Evolutionary conservation across 2,329 filamentous ascomycete genomes (phyloP).

Genomic region (Penicillium sp.): DNA sequence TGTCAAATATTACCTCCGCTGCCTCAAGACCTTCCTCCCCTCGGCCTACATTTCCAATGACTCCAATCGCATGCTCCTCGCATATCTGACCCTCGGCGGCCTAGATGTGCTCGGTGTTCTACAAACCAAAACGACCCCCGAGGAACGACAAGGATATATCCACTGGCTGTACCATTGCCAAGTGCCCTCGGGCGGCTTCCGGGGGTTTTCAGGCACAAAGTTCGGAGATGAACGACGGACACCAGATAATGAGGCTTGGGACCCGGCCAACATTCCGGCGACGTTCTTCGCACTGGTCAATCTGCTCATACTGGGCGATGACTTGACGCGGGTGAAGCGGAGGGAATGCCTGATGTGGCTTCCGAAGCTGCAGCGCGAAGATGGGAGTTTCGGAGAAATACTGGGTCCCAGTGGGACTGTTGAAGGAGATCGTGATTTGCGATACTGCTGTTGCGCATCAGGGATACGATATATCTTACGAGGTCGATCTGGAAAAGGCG

Average conservation of each 20-base stretch:
- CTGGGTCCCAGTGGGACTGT: slow-evolving; percentile 62
- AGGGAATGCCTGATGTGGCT: slow-evolving; percentile 73
- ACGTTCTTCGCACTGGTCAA: slow-evolving; percentile 85
- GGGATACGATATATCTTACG: slow-evolving; percentile 80
- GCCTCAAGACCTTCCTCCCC: slow-evolving; percentile 78
- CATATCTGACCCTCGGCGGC: slow-evolving; percentile 84
- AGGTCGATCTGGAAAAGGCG: slow-evolving; percentile 59
- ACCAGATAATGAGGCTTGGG: slow-evolving; percentile 61
- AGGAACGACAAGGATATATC: slow-evolving; percentile 60
- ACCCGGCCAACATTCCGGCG: slow-evolving; percentile 80
- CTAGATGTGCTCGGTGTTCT: slow-evolving; percentile 76
- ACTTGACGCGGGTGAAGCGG: slow-evolving; percentile 67
- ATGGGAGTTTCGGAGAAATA: slow-evolving; percentile 91
- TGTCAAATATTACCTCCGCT: slow-evolving; percentile 90
- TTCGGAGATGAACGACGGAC: slow-evolving; percentile 51
- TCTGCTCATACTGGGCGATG: slow-evolving; percentile 67
- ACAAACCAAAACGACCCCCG: slow-evolving; percentile 54
- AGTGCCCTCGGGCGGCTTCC: slow-evolving; percentile 83
- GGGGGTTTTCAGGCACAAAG: slow-evolving; percentile 74
- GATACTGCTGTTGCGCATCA: slow-evolving; percentile 84
- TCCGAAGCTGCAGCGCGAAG: slow-evolving; percentile 69
- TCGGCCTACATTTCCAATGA: slow-evolving; percentile 84
- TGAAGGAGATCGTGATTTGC: slow-evolving; percentile 79
- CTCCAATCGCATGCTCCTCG: slow-evolving; percentile 85
- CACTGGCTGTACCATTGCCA: slow-evolving; percentile 86